These are phyloP conservation scores for Arabidopsis suecica DNA, from an alignment of 345 rosid species.

Conservation along the genomic window DNA sequence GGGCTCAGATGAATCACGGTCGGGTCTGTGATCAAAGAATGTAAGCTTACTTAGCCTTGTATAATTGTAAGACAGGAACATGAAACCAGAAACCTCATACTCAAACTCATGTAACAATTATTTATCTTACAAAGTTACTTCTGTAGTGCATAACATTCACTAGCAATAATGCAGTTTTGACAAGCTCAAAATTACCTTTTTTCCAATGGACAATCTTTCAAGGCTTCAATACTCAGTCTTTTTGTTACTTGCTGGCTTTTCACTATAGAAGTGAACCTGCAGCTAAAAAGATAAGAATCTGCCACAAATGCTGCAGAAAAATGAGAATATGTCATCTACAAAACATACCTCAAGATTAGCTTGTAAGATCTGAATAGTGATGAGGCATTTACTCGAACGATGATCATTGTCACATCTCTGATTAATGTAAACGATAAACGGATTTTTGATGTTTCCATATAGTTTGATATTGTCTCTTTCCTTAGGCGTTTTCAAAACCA, in stretches of 20 bases:
- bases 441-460: no score
- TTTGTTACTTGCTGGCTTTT: not conserved
- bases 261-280: not conserved
- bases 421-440: no score
- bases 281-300: not conserved
- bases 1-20: slow-evolving; percentile 5
- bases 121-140: slow-evolving; percentile 8
- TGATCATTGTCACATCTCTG: slow-evolving; percentile 17
- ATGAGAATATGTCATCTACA: not conserved
- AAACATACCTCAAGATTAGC: not conserved
- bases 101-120: slow-evolving; percentile 22
- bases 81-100: slow-evolving; percentile 30
- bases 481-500: not conserved
- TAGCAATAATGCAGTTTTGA: not conserved
- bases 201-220: not conserved
- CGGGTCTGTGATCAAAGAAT: slow-evolving; percentile 13
- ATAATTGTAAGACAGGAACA: slow-evolving; percentile 31
- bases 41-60: slow-evolving; percentile 31
- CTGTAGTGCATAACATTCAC: not conserved
- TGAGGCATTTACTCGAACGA: slow-evolving; percentile 7
- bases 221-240: not conserved
- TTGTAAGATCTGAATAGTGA: no score
- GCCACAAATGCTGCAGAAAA: not conserved
- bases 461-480: not conserved
- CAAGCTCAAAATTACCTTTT: not conserved